A percentile compares a stretch with the other conserved stretches of the same genome.
Conservation (phyloP, 805 yeast genomes). For the Ogataea salicorniae region DNA sequence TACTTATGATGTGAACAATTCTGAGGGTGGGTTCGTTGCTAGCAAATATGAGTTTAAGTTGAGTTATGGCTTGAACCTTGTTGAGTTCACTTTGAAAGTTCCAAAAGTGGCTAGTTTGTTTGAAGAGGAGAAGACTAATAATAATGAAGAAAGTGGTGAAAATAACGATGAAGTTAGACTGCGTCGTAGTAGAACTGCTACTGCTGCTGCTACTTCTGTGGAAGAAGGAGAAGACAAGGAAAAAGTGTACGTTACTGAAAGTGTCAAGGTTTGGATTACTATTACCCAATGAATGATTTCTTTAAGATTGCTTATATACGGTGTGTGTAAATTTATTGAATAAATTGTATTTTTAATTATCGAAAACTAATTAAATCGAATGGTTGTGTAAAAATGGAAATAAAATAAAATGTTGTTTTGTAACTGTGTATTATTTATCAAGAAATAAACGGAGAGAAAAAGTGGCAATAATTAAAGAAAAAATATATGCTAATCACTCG, state of each 20-base stretch:
- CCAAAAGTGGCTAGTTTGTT: conserved; percentile 14
- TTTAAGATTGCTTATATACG: background rate
- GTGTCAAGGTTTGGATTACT: conserved; percentile 36
- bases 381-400: no score
- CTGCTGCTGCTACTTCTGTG: background rate
- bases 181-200: conserved; percentile 7
- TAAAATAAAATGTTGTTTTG: no score
- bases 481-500: background rate
- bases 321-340: background rate
- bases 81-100: conserved; percentile 33
- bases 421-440: no score
- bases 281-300: conserved; percentile 24
- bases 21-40: conserved; percentile 23
- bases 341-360: background rate
- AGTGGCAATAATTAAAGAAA: no score
- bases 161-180: conserved; percentile 8
- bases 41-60: conserved; percentile 42
- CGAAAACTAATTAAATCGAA: no score
- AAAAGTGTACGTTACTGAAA: conserved; percentile 26
- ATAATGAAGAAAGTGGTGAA: background rate
- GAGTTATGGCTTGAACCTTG: conserved; percentile 41
- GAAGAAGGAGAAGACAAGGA: conserved; percentile 4
- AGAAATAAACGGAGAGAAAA: no score
- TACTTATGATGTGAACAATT: conserved; percentile 27
- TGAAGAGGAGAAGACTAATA: conserved; percentile 1